Conservation (phyloP, 352 stramenopile species). For the Elongisporangium undulatum region DNA sequence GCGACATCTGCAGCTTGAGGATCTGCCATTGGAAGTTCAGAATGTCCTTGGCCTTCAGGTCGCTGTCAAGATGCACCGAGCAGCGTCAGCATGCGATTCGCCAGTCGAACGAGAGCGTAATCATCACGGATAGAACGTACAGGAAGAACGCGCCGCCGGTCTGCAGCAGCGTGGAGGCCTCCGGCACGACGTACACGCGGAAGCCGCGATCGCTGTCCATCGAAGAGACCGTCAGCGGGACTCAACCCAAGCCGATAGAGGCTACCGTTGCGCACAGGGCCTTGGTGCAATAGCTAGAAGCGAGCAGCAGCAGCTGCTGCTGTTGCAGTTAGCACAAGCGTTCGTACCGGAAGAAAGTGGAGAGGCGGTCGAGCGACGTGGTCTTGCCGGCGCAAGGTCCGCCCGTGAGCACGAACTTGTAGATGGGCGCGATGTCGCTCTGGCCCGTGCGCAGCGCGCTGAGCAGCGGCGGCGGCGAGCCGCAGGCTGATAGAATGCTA, state of each 20-base stretch:
- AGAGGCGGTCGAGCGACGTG: constrained; percentile 90
- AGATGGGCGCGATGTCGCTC: constrained; percentile 74
- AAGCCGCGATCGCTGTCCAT: constrained; percentile 85
- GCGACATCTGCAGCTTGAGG: constrained; percentile 76
- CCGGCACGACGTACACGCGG: constrained; percentile 93
- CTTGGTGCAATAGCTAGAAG: neutral
- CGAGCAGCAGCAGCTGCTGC: neutral
- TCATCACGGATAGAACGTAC: constrained; percentile 21
- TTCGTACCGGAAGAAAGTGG: constrained; percentile 75
- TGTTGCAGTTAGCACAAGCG: neutral
- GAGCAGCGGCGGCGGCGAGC: constrained; percentile 49
- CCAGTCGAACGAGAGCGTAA: constrained; percentile 1
- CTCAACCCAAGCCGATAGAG: neutral
- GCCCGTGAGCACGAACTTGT: constrained; percentile 93
- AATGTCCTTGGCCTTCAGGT: constrained; percentile 78
- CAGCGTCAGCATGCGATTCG: neutral
- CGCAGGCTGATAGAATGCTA: constrained; percentile 23
- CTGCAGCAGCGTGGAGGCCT: constrained; percentile 94
- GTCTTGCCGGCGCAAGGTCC: constrained; percentile 95
- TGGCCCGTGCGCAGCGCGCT: constrained; percentile 65
- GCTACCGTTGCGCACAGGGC: neutral
- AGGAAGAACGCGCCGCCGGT: constrained; percentile 91
- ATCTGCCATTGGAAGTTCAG: constrained; percentile 89
- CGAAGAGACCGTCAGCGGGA: neutral
- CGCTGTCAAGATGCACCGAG: constrained; percentile 12